Base-by-base conservation (phyloP, 2,329 filamentous ascomycete genomes). In the Myotisia sp. region DNA sequence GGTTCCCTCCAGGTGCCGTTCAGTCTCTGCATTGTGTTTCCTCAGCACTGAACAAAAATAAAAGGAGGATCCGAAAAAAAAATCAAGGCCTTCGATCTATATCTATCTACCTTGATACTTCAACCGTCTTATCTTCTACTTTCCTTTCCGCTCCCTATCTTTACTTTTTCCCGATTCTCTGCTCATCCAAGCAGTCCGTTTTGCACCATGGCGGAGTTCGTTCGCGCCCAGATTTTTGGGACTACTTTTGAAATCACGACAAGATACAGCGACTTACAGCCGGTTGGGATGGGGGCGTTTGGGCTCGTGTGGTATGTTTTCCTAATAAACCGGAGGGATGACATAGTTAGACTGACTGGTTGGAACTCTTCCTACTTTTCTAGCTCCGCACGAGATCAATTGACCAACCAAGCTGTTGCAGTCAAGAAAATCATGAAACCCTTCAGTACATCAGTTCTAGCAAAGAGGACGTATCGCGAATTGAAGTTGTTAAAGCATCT, bases 351-450 rank as follows among this genome's bases (percentile, higher is more conserved):
- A 30, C 21, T 21, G 9, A 1, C 28, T 45, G 22, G 40, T 33
- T 28, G 18, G 12, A 33, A 26, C 28, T 35, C 24, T 43, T 48
- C 56, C n/a, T n/a, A n/a, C n/a, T n/a, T n/a, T n/a, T n/a, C n/a
- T n/a, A 95, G 87, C 64, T 95, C 90, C 44, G 90, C 90, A 38
- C 87, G 85, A 64, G 90, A 98, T 60, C 86, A 95, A 67, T 84
- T 98, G 62, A 95, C 90, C 40, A 82, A 74, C 58, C 86, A 94
- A 61, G 85, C 86, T 62, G 90, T 98, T 42, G 90, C 90, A 39
- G 86, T 98, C 57, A 98, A 98, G 74, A 98, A 98, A 74, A 98
- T 98, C 55, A 95, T 98, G 87, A 98, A 95, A 69, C 90, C 90
- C 6, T 98, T 98, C 64, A 94, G 86, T 70, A 98, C 90, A n/a